Evolutionary conservation across 345 rosid genomes (phyloP).

Genomic region (Hibiscus mutabilis): DNA sequence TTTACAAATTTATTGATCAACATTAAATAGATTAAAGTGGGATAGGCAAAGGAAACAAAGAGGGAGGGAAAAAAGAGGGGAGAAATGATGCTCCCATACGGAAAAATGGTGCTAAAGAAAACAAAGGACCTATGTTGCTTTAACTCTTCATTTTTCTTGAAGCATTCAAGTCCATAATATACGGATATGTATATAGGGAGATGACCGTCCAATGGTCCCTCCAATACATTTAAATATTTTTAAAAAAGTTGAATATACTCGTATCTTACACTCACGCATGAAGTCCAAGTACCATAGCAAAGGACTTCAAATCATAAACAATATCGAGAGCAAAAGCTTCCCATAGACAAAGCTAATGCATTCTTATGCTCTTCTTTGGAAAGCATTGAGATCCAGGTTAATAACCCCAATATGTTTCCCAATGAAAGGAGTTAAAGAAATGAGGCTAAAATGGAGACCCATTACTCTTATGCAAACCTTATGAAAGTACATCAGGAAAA

Average conservation of each 20-base stretch:
- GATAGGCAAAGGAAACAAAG: background rate
- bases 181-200: background rate
- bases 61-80: background rate
- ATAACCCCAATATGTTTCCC: background rate
- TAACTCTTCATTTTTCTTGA: background rate
- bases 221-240: background rate
- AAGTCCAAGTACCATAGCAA: background rate
- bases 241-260: background rate
- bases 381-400: background rate
- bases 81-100: background rate
- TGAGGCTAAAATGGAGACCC: background rate
- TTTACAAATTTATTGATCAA: background rate
- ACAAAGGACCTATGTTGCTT: conserved; percentile 5
- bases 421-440: background rate
- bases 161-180: background rate
- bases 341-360: background rate
- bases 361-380: background rate
- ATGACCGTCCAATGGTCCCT: background rate
- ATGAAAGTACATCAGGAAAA: background rate
- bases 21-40: background rate
- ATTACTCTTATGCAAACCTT: background rate
- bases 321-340: background rate
- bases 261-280: background rate
- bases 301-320: background rate
- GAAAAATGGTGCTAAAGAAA: background rate